phyloP scores from a whole-genome alignment of 192 early-diverging fungal genomes.

The Entomortierella beljakovae region DNA sequence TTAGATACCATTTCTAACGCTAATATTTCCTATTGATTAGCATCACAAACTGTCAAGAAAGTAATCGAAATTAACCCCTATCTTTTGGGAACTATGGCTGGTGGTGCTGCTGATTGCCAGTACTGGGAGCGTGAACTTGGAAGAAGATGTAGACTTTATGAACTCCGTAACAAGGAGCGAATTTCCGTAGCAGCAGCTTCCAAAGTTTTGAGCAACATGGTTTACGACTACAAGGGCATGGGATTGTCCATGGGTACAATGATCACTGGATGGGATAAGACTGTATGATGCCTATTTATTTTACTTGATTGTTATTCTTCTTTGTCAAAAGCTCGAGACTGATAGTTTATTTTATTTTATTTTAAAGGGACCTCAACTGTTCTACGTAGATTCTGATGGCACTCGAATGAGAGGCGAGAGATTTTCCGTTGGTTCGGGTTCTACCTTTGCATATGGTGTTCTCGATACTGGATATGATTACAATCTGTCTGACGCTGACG shows the following conservation, averaged over 20 bases:
- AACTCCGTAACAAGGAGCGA: slow-evolving; percentile 97
- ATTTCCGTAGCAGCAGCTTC: slow-evolving; percentile 98
- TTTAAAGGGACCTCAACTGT: slow-evolving; percentile 86
- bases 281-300: slow-evolving; percentile 55
- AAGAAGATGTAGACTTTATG: slow-evolving; percentile 92
- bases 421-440: slow-evolving; percentile 99
- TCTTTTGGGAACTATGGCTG: slow-evolving; percentile 98
- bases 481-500: slow-evolving; percentile 87
- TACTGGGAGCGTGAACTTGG: slow-evolving; percentile 99
- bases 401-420: slow-evolving; percentile 85
- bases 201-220: slow-evolving; percentile 96
- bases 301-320: not conserved
- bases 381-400: slow-evolving; percentile 98
- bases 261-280: slow-evolving; percentile 99
- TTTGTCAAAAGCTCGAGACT: not conserved
- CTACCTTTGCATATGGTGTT: slow-evolving; percentile 98
- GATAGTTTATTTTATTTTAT: slow-evolving; percentile 1
- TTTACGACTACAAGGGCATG: slow-evolving; percentile 98
- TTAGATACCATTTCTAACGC: too few species aligned
- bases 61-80: slow-evolving; percentile 99
- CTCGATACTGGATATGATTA: slow-evolving; percentile 88
- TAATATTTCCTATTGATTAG: slow-evolving; percentile 55
- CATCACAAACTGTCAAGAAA: slow-evolving; percentile 97
- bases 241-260: slow-evolving; percentile 99
- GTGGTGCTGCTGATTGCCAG: slow-evolving; percentile 98